A percentile compares a stretch with the other conserved stretches of the same genome.
These are phyloP conservation scores for Candida stauntonica DNA, from an alignment of 805 yeast genomes.

Conservation along the genomic window DNA sequence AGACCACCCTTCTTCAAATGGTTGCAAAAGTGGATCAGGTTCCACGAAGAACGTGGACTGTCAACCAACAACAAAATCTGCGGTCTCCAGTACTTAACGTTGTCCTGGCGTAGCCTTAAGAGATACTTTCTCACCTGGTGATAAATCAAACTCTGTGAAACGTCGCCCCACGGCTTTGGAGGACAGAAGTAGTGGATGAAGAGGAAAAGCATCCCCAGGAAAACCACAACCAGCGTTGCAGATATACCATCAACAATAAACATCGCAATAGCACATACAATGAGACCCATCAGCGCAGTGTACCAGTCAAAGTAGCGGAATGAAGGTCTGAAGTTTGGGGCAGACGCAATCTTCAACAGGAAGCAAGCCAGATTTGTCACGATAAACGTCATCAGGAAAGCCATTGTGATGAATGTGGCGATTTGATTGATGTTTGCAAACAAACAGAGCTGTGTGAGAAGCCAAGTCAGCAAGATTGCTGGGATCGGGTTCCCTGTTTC, in stretches of 20 bases:
- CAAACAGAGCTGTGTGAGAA: constrained; percentile 76
- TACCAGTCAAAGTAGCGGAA: constrained; percentile 79
- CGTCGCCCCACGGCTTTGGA: constrained; percentile 98
- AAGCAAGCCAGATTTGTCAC: constrained; percentile 95
- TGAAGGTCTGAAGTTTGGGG: constrained; percentile 98
- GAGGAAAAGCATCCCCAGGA: constrained; percentile 61
- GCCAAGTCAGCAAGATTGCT: constrained; percentile 74
- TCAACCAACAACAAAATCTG: constrained; percentile 86
- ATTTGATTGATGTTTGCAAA: constrained; percentile 90
- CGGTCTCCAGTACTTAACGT: constrained; percentile 98
- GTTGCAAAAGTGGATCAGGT: constrained; percentile 86
- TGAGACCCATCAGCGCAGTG: constrained; percentile 77
- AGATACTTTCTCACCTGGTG: constrained; percentile 95
- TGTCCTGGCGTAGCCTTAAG: constrained; percentile 78
- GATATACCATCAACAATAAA: constrained; percentile 89
- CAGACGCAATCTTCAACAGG: constrained; percentile 78
- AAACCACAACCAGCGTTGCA: constrained; percentile 70
- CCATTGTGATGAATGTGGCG: constrained; percentile 95
- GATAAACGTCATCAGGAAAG: constrained; percentile 91
- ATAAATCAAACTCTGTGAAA: constrained; percentile 89
- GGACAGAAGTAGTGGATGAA: constrained; percentile 88
- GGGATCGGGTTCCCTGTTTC: constrained; percentile 53
- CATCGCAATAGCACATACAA: constrained; percentile 77
- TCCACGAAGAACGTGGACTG: constrained; percentile 91
- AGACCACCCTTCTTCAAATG: constrained; percentile 94